These are phyloP conservation scores for Cercophora sp. DNA, from an alignment of 495 filamentous ascomycete species.

Conservation along the genomic window DNA sequence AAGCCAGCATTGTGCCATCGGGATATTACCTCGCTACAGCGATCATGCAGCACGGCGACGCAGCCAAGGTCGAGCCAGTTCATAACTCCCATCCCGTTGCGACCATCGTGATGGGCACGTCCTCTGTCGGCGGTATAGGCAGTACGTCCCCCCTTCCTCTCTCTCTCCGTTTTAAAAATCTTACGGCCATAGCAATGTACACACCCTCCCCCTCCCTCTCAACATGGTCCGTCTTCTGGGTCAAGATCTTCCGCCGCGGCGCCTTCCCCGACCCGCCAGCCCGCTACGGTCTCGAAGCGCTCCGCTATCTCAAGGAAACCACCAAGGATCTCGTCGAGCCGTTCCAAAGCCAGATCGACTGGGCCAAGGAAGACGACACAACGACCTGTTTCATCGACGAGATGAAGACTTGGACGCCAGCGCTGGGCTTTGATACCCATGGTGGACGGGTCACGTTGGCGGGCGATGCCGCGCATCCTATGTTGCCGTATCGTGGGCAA, in stretches of 20 bases:
- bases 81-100: constrained; percentile 26
- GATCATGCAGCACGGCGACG: constrained; percentile 28
- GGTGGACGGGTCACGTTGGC: constrained; percentile 50
- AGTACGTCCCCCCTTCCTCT: constrained; percentile 3
- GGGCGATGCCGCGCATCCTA: constrained; percentile 58
- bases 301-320: constrained; percentile 38
- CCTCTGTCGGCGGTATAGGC: constrained; percentile 15
- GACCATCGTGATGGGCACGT: constrained; percentile 25
- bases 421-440: constrained; percentile 44
- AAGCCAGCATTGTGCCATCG: constrained; percentile 20
- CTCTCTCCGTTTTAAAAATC: neutral
- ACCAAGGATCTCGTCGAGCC: constrained; percentile 34
- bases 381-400: constrained; percentile 15
- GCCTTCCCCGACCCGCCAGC: constrained; percentile 11
- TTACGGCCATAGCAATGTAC: constrained; percentile 9
- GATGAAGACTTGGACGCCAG: constrained; percentile 32
- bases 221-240: constrained; percentile 36
- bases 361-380: constrained; percentile 39
- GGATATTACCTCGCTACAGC: constrained; percentile 26
- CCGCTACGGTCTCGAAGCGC: constrained; percentile 19
- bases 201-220: constrained; percentile 27
- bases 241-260: constrained; percentile 30
- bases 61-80: constrained; percentile 29
- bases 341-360: constrained; percentile 35
- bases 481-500: constrained; percentile 54